These are phyloP conservation scores for Trichosporon faecale DNA, from an alignment of 1,284 basidiomycete species.

Conservation along the genomic window DNA sequence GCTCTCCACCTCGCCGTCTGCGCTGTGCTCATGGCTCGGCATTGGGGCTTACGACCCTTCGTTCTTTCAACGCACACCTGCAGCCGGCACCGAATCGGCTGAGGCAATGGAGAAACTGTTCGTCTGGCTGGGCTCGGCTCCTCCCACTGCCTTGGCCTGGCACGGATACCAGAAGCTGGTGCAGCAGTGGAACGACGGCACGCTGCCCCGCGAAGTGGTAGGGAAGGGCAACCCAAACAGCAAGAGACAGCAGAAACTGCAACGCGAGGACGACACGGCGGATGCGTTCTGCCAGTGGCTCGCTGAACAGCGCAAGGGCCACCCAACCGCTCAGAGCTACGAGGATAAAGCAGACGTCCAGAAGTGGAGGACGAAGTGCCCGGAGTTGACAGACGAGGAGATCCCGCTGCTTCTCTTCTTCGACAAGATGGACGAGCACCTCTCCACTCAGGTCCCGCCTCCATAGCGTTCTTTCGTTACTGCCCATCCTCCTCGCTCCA, in stretches of 20 bases:
- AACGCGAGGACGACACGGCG: background rate
- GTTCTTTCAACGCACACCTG: no score
- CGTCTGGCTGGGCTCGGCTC: background rate
- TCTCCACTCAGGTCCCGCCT: no score
- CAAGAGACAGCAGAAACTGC: background rate
- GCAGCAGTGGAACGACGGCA: background rate
- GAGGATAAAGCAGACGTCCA: no score
- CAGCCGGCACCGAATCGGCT: no score
- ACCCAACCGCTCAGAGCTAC: no score
- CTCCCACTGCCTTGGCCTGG: background rate
- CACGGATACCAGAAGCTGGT: background rate
- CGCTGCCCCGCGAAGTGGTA: background rate
- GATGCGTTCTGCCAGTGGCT: background rate
- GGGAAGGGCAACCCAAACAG: background rate
- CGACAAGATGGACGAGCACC: no score
- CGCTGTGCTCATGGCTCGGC: constrained; percentile 37
- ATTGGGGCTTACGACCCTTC: constrained; percentile 15
- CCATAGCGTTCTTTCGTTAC: no score
- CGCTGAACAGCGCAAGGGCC: background rate
- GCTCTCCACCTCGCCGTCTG: constrained; percentile 27
- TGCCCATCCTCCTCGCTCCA: no score
- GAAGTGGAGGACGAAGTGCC: no score
- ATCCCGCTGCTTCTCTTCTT: no score
- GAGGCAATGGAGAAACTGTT: background rate
- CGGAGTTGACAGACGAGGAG: no score